These are phyloP conservation scores for Prunus persica DNA, from an alignment of 306 rosid species.

Conservation along the genomic window Prunus_persica_NCBIv2 NC_034010.1:20268501-20269000, in stretches of 20 bases:
- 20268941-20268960: background rate
- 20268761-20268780: background rate
- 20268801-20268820: background rate
- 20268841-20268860: background rate
- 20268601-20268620: slow-evolving; percentile 43
- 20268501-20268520: background rate
- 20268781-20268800: background rate
- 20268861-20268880: background rate
- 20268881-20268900: background rate
- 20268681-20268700: background rate
- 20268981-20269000: background rate
- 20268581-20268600: slow-evolving; percentile 45
- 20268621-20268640: slow-evolving; percentile 33
- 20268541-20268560: background rate
- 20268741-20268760: background rate
- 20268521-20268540: too few species aligned
- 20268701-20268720: background rate
- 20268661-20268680: slow-evolving; percentile 15
- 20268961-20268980: background rate
- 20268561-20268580: slow-evolving; percentile 61
- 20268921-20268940: background rate
- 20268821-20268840: background rate
- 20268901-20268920: background rate
- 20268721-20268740: background rate
- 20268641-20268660: slow-evolving; percentile 40